Percentiles rank a stretch among this genome's conserved stretches.
These are phyloP conservation scores for Podila horticola DNA, from an alignment of 192 early-diverging fungal species.

Conservation along the genomic window DNA sequence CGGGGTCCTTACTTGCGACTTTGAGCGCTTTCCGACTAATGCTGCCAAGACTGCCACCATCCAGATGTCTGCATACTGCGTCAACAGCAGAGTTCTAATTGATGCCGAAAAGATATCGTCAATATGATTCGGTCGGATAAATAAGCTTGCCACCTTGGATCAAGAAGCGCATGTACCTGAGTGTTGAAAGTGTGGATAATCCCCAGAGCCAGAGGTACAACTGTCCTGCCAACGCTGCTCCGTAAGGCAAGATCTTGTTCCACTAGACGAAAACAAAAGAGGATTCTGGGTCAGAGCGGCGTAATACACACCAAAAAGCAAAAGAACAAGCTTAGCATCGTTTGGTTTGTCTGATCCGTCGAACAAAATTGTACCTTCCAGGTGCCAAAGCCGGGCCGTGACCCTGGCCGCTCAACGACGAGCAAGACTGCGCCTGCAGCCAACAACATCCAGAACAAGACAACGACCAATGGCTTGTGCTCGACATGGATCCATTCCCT, in stretches of 20 bases:
- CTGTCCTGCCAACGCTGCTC: conserved; percentile 38
- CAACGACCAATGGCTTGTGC: conserved; percentile 22
- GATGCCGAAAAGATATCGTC: not conserved
- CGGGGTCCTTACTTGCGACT: conserved; percentile 25
- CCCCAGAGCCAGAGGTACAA: conserved; percentile 53
- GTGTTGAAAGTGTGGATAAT: conserved; percentile 37
- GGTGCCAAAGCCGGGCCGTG: conserved; percentile 6
- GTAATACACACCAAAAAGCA: not conserved
- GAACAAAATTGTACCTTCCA: conserved; percentile 29
- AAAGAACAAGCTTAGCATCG: not conserved
- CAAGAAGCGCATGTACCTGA: conserved; percentile 14
- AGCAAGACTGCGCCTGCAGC: conserved; percentile 20
- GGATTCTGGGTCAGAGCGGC: too few species aligned
- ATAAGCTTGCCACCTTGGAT: not conserved
- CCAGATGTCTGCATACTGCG: conserved; percentile 56
- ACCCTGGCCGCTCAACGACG: conserved; percentile 37
- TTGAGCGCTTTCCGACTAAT: conserved; percentile 35
- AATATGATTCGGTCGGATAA: not conserved
- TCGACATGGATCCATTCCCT: conserved; percentile 41
- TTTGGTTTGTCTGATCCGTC: not conserved
- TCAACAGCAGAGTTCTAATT: conserved; percentile 52
- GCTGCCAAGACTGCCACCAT: conserved; percentile 41
- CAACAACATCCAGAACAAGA: conserved; percentile 28
- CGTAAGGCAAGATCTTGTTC: conserved; percentile 39
- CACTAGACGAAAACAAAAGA: conserved; percentile 6